Conservation (phyloP, 768 basidiomycete species). For the Suillus ampliporus region DNA sequence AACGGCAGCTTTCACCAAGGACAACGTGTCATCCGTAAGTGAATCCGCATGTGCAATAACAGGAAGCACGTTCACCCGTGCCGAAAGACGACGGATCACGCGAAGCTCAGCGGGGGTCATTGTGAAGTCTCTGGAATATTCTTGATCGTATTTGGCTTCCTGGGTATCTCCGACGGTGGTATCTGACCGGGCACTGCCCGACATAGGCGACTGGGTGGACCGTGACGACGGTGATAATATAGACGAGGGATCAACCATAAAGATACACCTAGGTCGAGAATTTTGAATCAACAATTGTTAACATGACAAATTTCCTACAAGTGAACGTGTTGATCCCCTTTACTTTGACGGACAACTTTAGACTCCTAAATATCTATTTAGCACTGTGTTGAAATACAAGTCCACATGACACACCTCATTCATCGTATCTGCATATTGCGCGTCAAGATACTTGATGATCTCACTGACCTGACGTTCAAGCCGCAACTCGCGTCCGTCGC, state of each 20-base stretch:
- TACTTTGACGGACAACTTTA: conserved; percentile 85
- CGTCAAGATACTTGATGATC: conserved; percentile 79
- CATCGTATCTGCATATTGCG: conserved; percentile 86
- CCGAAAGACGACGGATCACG: conserved; percentile 76
- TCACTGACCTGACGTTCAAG: conserved; percentile 79
- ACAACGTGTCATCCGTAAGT: conserved; percentile 78
- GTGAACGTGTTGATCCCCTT: conserved; percentile 90
- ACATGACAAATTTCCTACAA: conserved; percentile 54
- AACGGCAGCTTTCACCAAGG: conserved; percentile 74
- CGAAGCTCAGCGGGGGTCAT: conserved; percentile 82
- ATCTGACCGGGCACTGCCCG: conserved; percentile 67
- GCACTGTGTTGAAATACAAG: conserved; percentile 1
- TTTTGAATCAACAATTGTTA: conserved; percentile 18
- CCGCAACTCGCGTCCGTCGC: conserved; percentile 71
- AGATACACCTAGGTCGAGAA: conserved; percentile 65
- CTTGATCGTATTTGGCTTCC: conserved; percentile 54
- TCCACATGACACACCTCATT: conserved; percentile 60
- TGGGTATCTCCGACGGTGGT: conserved; percentile 60
- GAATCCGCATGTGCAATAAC: conserved; percentile 83
- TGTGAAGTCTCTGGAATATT: conserved; percentile 54
- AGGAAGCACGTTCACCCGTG: conserved; percentile 80
- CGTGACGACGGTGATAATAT: conserved; percentile 62
- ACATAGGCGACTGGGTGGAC: conserved; percentile 52
- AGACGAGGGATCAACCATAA: conserved; percentile 81
- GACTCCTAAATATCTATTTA: conserved; percentile 62